These are phyloP conservation scores for Leonotis leonurus DNA, from an alignment of 257 asterid species.

Conservation along the genomic window DNA sequence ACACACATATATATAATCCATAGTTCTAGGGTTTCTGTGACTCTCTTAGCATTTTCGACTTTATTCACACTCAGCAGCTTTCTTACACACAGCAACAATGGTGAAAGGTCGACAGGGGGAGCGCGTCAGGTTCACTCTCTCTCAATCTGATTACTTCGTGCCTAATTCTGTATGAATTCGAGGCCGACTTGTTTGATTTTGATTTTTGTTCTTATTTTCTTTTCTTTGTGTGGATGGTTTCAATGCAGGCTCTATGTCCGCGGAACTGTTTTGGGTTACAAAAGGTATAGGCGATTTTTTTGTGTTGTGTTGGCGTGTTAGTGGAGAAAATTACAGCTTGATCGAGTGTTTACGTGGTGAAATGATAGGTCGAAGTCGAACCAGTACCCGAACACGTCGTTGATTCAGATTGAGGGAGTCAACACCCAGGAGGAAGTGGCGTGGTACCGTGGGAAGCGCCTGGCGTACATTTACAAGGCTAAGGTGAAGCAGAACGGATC, in stretches of 20 bases:
- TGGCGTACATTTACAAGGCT: slow-evolving; percentile 40
- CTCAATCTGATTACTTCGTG: not conserved
- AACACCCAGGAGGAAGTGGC: slow-evolving; percentile 33
- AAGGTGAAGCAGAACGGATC: slow-evolving; percentile 23
- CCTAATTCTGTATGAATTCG: not conserved
- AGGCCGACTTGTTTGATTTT: not conserved
- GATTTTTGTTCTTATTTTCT: not conserved
- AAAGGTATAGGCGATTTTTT: slow-evolving; percentile 7
- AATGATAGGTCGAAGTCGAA: slow-evolving; percentile 32
- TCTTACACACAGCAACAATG: slow-evolving; percentile 15
- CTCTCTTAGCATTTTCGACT: not conserved
- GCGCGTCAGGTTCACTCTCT: slow-evolving; percentile 22
- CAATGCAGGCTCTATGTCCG: slow-evolving; percentile 27
- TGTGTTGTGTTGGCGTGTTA: not conserved
- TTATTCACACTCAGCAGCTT: slow-evolving; percentile 1
- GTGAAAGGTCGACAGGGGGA: slow-evolving; percentile 41
- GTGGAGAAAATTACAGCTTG: not conserved
- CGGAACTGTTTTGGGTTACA: slow-evolving; percentile 24
- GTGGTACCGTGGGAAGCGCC: slow-evolving; percentile 32
- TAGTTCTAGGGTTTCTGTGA: slow-evolving; percentile 7
- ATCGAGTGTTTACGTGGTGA: not conserved
- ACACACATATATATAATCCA: not conserved
- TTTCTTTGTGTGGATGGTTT: not conserved
- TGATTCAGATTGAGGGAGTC: slow-evolving; percentile 38
- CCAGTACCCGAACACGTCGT: slow-evolving; percentile 33